Evolutionary conservation across 2,329 filamentous ascomycete species (phyloP), one percentile per base, ranked within the genome.

Genomic region (Pestalotiopsis sp.): DNA sequence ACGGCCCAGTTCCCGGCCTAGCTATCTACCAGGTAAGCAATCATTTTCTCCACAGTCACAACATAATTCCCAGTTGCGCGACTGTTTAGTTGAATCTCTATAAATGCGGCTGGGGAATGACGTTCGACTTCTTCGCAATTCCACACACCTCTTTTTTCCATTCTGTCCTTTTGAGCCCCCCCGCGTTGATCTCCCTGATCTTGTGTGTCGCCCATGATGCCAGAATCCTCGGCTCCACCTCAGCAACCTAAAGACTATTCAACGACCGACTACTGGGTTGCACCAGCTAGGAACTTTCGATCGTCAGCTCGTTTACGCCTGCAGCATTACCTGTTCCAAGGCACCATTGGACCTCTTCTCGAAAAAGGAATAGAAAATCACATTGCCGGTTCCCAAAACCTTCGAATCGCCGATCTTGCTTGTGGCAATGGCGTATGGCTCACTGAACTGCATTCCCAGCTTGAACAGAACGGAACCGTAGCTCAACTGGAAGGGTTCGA

Each of bases 171-270:
- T 17, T 3, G 14, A 2, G 6, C 0, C 45, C 4, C 0, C 45
- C 4, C 13, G 4, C 12, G 13, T 45, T 17, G 17, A 45, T 17
- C 41, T 17, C 41, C 13, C 7, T 83, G 82, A 0, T 86, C 87
- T 27, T 83, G 81, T 71, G 20, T 7, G 20, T 52, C 20, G 45
- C 45, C 45, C 45, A n/a, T 4, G 17, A 52, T 52, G 45, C 86
- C 84, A 36, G 7, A 36, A 36, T 36, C 7, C 31, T 36, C 31
- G 31, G 9, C 31, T 36, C 31, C 31, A 9, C 31, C 31, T 71
- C 89, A 89, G 0, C 85, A 81, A 25, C 86, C 78, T 82, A 83
- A 89, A 1, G 86, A 56, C 82, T 80, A 7, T 75, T 70, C 49
- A 77, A 76, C 20, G 74, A 73, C 66, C 68, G 70, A 27, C 31